Evolutionary conservation across 164 flowering plant species (phyloP).

Genomic region (Annona squamosa): DNA sequence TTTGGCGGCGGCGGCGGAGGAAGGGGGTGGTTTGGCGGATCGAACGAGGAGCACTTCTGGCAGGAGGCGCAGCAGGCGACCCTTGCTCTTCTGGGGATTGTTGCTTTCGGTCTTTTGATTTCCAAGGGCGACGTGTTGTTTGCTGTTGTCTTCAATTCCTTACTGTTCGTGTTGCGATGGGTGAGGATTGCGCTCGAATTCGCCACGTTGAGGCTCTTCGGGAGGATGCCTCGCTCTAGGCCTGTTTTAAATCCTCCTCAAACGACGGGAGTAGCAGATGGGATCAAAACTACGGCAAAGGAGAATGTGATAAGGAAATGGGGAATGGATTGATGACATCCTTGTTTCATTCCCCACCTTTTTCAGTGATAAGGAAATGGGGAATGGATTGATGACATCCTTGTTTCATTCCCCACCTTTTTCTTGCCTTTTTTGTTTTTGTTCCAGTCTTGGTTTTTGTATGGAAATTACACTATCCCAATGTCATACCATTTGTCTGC

Average conservation of each 20-base stretch:
- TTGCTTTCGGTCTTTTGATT: slow-evolving; percentile 56
- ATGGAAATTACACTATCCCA: no score
- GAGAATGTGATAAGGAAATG: slow-evolving; percentile 75
- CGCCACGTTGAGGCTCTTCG: slow-evolving; percentile 29
- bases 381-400: slow-evolving; percentile 43
- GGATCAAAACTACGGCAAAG: slow-evolving; percentile 44
- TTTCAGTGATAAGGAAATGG: slow-evolving; percentile 65
- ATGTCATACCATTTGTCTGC: no score
- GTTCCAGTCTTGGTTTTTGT: no score
- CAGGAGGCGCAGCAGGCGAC: slow-evolving; percentile 64
- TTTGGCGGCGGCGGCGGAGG: slow-evolving; percentile 53
- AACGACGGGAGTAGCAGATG: slow-evolving; percentile 19
- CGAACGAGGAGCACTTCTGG: slow-evolving; percentile 75
- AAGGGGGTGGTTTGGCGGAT: slow-evolving; percentile 71
- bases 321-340: slow-evolving; percentile 50
- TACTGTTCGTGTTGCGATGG: slow-evolving; percentile 60
- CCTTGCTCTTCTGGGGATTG: slow-evolving; percentile 58
- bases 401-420: not conserved
- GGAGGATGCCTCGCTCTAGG: slow-evolving; percentile 21
- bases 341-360: not conserved
- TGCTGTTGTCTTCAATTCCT: slow-evolving; percentile 65
- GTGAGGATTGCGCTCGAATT: slow-evolving; percentile 40
- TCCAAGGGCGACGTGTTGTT: slow-evolving; percentile 74
- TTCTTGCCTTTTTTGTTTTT: no score
- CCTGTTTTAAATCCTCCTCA: slow-evolving; percentile 7